These are phyloP conservation scores for Colletotrichum filicis DNA, from an alignment of 2,329 filamentous ascomycete species.

Conservation along the genomic window DNA sequence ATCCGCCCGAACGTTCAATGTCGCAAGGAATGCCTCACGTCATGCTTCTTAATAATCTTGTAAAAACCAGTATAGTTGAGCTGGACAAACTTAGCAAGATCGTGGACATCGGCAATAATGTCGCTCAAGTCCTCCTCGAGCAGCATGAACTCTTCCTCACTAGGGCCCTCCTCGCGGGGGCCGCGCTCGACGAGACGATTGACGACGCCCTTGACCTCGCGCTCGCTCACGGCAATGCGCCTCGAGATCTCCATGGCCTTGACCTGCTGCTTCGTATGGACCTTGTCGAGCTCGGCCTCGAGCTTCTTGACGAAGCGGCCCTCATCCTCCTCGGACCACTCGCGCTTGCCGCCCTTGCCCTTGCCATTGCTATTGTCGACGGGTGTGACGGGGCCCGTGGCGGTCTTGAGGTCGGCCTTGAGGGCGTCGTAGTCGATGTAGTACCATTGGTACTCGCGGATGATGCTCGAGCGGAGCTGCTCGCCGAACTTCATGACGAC, in stretches of 20 bases:
- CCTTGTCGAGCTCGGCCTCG: conserved; percentile 94
- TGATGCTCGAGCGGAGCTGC: conserved; percentile 93
- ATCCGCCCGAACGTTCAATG: background rate
- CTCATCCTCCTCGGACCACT: conserved; percentile 95
- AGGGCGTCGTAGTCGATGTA: conserved; percentile 98
- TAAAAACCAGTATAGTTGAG: conserved; percentile 99
- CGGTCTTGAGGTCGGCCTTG: conserved; percentile 85
- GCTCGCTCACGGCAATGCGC: conserved; percentile 87
- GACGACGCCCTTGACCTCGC: conserved; percentile 90
- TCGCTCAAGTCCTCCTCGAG: conserved; percentile 96
- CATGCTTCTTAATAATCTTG: conserved; percentile 99
- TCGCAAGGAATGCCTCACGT: conserved; percentile 66
- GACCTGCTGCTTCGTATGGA: conserved; percentile 96
- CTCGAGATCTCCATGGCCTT: conserved; percentile 96
- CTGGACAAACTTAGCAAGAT: conserved; percentile 97
- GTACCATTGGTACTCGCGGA: conserved; percentile 97
- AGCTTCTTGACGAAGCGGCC: conserved; percentile 86
- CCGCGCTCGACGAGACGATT: conserved; percentile 75
- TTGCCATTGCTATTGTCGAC: conserved; percentile 42
- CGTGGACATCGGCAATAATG: conserved; percentile 98
- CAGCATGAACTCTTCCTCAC: conserved; percentile 93
- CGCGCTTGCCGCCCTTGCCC: conserved; percentile 51
- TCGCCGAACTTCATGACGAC: conserved; percentile 89
- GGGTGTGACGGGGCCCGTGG: conserved; percentile 59
- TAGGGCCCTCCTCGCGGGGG: conserved; percentile 68